Evolutionary conservation across 495 filamentous ascomycete genomes (phyloP).

Genomic region (Xylaria grammica): DNA sequence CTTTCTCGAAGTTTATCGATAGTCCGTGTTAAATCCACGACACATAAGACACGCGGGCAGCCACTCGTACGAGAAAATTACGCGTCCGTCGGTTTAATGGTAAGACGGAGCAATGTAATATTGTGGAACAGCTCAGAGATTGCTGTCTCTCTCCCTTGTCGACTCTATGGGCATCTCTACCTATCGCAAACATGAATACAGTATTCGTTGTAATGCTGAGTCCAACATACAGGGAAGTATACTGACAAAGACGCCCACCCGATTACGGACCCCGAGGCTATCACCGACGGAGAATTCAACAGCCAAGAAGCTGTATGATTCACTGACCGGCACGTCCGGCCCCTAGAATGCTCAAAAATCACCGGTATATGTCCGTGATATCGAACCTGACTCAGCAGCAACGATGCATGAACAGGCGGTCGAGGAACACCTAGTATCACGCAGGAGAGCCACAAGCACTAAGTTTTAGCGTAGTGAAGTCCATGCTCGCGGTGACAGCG

Average conservation of each 20-base stretch:
- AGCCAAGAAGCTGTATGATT: neutral
- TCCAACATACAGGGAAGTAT: neutral
- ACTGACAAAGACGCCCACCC: neutral
- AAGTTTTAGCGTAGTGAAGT: neutral
- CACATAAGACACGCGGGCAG: too few relatives aligned
- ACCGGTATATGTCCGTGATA: neutral
- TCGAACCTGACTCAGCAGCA: constrained; percentile 14
- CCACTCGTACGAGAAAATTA: too few relatives aligned
- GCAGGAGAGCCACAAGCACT: too few relatives aligned
- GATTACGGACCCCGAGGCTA: neutral
- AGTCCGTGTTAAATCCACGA: too few relatives aligned
- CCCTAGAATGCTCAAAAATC: neutral
- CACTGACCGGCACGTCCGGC: constrained; percentile 8
- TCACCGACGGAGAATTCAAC: neutral
- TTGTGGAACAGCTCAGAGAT: neutral
- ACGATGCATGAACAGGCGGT: neutral
- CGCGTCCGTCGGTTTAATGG: too few relatives aligned
- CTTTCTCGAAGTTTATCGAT: too few relatives aligned
- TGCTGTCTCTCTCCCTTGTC: neutral
- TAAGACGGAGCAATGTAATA: neutral
- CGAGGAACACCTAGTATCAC: neutral
- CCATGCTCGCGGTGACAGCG: neutral
- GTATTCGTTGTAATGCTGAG: too few relatives aligned
- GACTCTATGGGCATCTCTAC: too few relatives aligned
- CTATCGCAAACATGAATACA: too few relatives aligned